Evolutionary conservation across 495 filamentous ascomycete species (phyloP).

Genomic region (Acidiella bohemica): DNA sequence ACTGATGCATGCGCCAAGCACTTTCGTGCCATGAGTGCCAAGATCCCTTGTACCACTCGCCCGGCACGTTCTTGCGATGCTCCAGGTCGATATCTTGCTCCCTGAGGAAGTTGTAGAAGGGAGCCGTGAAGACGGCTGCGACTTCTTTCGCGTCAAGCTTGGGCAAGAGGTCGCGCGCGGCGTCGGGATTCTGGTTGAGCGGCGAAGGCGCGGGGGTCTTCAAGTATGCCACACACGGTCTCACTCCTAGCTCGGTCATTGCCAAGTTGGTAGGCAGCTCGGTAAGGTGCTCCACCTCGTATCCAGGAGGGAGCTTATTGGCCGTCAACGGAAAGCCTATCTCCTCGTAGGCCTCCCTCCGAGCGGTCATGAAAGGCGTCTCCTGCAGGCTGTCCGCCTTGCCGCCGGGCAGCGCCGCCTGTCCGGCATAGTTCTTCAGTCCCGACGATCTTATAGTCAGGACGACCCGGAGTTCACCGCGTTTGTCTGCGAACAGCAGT

Average conservation of each 20-base stretch:
- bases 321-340: constrained; percentile 67
- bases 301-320: constrained; percentile 49
- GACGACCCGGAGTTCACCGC: constrained; percentile 66
- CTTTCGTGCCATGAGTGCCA: constrained; percentile 54
- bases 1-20: constrained; percentile 73
- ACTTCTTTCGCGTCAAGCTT: constrained; percentile 73
- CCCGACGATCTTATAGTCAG: constrained; percentile 73
- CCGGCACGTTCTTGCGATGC: constrained; percentile 26
- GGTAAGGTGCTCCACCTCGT: constrained; percentile 71
- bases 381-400: constrained; percentile 39
- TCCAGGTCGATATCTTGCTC: constrained; percentile 33
- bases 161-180: constrained; percentile 61
- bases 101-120: constrained; percentile 58
- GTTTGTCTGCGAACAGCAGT: constrained; percentile 66
- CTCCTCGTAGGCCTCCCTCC: constrained; percentile 80
- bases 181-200: constrained; percentile 30
- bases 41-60: constrained; percentile 45
- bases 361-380: constrained; percentile 57
- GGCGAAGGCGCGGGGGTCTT: constrained; percentile 12
- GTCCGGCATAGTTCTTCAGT: constrained; percentile 57
- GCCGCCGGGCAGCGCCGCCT: constrained; percentile 76
- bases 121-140: constrained; percentile 77
- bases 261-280: constrained; percentile 69
- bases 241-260: constrained; percentile 65
- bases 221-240: constrained; percentile 74